Base-by-base conservation (phyloP, 2,329 filamentous ascomycete genomes). In the Penicillium sp. region DNA sequence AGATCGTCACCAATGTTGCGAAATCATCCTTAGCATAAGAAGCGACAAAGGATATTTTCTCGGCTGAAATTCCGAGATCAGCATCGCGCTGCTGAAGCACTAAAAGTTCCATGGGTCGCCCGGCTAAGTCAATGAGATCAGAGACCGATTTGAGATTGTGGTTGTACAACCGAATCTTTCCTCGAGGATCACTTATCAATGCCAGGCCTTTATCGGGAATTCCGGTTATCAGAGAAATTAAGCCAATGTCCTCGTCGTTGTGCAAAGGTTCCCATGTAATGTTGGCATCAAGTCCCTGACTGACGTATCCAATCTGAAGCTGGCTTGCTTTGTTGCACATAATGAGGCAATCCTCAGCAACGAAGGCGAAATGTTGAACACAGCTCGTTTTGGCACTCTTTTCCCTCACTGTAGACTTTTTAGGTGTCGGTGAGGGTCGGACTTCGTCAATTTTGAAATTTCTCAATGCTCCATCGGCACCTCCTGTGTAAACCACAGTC, bases 401-500 rank as follows among this genome's bases (percentile, higher is more conserved):
- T 51, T 8, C 19, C 37, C 19, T 42, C 11, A 11, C 10, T n/a
- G 44, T 31, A 7, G 37, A 14, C 9, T 51, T 29, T 27, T 55
- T 31, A 19, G 24, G 35, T 48, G 27, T 43, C 9, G 19, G 21
- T 1, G 27, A 35, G 19, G 9, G 22, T 24, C 61, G 57, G 21
- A 57, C 47, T 46, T 66, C 59, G 24, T 62, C 57, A 16, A 68
- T 56, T 31, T 60, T 60, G 35, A 74, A 74, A 3, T 64, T 68
- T 45, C 75, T 73, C 39, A 89, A 77, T 31, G 82, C 81, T 16
- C 92, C 89, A 74, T 99, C 95, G 11, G 90, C 89, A n/a, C 91
- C 95, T 13, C 95, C 95, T 2, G 90, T 92, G 4, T 84, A 87
- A 21, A 91, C 62, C 1, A 81, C 60, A 0, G 79, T 66, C 14